Percentiles rank a stretch among this genome's conserved stretches.
Evolutionary conservation across 306 rosid genomes (phyloP).

Genomic region (Gastrolobium villosum): DNA sequence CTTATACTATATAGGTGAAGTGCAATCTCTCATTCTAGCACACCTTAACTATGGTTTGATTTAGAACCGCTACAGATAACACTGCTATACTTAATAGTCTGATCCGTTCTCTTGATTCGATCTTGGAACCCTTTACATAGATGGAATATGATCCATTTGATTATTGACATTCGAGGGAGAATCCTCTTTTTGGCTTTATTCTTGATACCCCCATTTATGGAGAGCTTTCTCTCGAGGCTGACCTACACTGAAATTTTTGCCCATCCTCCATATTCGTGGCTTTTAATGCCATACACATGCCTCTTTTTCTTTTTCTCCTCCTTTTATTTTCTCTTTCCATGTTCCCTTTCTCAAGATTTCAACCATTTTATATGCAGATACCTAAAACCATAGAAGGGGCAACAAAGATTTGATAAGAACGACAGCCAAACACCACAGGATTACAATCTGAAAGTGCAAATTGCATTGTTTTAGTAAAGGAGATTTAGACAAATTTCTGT

Average conservation of each 20-base stretch:
- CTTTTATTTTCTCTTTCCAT: conserved; percentile 55
- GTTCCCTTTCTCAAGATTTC: conserved; percentile 57
- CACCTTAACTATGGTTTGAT: neutral
- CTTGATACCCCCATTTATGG: conserved; percentile 54
- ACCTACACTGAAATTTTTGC: conserved; percentile 54
- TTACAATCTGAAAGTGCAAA: conserved; percentile 56
- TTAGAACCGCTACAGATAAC: neutral
- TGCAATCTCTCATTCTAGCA: neutral
- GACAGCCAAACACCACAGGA: conserved; percentile 46
- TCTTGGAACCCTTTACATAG: conserved; percentile 13
- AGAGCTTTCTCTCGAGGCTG: conserved; percentile 64
- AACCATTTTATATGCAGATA: conserved; percentile 56
- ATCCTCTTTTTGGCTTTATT: conserved; percentile 61
- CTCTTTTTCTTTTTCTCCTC: conserved; percentile 59
- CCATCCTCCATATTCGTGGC: conserved; percentile 57
- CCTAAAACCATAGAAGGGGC: conserved; percentile 55
- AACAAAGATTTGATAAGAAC: conserved; percentile 48
- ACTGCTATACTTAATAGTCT: conserved; percentile 1
- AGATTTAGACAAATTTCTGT: conserved; percentile 57
- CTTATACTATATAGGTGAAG: conserved; percentile 11
- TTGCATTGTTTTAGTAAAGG: conserved; percentile 58
- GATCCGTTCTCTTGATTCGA: conserved; percentile 17
- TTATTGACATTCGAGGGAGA: conserved; percentile 61
- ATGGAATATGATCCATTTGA: conserved; percentile 55
- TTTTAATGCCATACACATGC: conserved; percentile 59